These are phyloP conservation scores for Termitomyces sp. DNA, from an alignment of 768 basidiomycete genomes.

Conservation along the genomic window DNA sequence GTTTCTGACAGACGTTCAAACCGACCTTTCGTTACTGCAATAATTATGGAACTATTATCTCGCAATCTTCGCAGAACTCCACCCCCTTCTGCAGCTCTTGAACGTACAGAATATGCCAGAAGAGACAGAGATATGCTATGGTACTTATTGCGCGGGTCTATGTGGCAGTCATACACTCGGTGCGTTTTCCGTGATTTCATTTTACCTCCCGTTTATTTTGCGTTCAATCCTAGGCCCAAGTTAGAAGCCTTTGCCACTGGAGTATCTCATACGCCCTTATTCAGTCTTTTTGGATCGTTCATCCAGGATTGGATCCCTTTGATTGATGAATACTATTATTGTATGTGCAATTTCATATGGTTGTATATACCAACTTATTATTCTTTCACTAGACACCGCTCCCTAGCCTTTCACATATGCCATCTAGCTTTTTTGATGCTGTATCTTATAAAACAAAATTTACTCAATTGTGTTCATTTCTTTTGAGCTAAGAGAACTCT, in stretches of 20 bases:
- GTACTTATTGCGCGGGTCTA: constrained; percentile 81
- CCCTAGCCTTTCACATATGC: constrained; percentile 21
- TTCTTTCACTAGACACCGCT: constrained; percentile 32
- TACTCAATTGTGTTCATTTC: not conserved
- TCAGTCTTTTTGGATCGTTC: constrained; percentile 66
- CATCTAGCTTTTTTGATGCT: constrained; percentile 3
- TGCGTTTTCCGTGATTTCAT: constrained; percentile 22
- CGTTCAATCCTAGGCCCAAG: constrained; percentile 51
- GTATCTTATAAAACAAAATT: constrained; percentile 11
- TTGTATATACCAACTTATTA: constrained; percentile 1
- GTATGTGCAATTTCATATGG: constrained; percentile 38
- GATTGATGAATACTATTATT: constrained; percentile 89
- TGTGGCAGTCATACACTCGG: constrained; percentile 81
- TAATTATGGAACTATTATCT: constrained; percentile 69
- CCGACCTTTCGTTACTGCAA: constrained; percentile 57
- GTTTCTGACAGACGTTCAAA: constrained; percentile 44
- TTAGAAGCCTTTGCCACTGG: constrained; percentile 56
- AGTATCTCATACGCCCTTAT: constrained; percentile 50
- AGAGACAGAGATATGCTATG: constrained; percentile 79
- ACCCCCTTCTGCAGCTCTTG: constrained; percentile 53
- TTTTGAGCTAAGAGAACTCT: not conserved
- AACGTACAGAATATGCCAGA: constrained; percentile 74
- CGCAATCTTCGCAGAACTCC: constrained; percentile 69
- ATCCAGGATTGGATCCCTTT: constrained; percentile 84
- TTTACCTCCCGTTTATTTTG: constrained; percentile 1